Evolutionary conservation across 2,329 filamentous ascomycete species (phyloP), one percentile per base, ranked within the genome.

Genomic region (Drechslerella stenobrocha): DNA sequence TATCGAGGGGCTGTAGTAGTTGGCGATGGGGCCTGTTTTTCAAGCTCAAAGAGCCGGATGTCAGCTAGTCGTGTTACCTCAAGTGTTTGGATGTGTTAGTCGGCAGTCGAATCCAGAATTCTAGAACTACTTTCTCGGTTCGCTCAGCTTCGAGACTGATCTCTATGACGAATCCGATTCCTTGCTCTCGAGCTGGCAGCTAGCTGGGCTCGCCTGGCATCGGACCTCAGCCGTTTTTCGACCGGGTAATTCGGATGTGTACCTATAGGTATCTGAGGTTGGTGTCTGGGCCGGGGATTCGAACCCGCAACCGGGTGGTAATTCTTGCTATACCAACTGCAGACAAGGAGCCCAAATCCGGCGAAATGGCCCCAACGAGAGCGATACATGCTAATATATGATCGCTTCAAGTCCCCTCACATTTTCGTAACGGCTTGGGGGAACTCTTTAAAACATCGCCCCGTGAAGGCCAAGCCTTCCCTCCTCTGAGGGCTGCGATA

Each of bases 271-370:
- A 18, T 20, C 4, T 20, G 15, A 46, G 18, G 34, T 55, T 23
- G 15, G n/a, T 23, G 24, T 57, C 15, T 22, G 30, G 6, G 37
- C 13, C 11, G 22, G 24, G 15, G 2, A 28, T 18, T 35, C n/a
- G n/a, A n/a, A n/a, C n/a, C 52, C 52, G 52, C 52, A 56, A 56
- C 40, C 52, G 28, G 52, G 37, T 45, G 32, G 26, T 26, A 23
- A 20, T 42, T 46, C 42, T 52, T n/a, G 23, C 45, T 20, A 46
- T 40, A 34, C 59, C 52, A 28, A 42, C 45, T 56, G 45, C 59
- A 57, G 59, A 45, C 50, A 48, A 51, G 28, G 42, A 6, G 35
- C 11, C 59, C 51, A 45, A 22, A 64, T 56, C 59, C 59, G 59
- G 52, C 26, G 42, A 51, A 6, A 13, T 51, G 37, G n/a, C 18